Conservation (phyloP, 2,329 filamentous ascomycete species). For the Beauveria australis region DNA sequence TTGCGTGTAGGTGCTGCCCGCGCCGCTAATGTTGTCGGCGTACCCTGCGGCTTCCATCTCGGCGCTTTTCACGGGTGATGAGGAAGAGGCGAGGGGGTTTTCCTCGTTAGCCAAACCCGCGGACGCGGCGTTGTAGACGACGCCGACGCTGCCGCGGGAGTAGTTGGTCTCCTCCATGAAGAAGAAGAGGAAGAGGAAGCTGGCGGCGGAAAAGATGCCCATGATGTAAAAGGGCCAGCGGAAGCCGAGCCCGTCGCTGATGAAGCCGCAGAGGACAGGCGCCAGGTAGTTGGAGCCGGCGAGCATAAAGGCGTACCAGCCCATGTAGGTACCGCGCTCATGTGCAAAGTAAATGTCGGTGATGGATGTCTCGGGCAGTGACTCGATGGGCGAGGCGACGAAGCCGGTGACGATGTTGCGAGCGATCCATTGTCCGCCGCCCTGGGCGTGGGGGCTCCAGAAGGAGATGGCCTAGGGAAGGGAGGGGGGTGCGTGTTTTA, state of each 20-base stretch:
- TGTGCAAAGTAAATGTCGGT: constrained; percentile 35
- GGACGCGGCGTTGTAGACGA: not conserved
- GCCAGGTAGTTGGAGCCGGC: constrained; percentile 34
- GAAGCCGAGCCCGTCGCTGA: constrained; percentile 32
- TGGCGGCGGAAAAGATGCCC: constrained; percentile 28
- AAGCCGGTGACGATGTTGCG: constrained; percentile 36
- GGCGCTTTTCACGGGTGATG: not conserved
- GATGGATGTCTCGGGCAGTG: constrained; percentile 36
- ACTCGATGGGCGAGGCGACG: constrained; percentile 36
- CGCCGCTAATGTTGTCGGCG: not conserved
- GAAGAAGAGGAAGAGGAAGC: constrained; percentile 37
- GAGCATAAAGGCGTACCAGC: constrained; percentile 32
- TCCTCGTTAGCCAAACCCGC: no score
- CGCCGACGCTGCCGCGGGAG: constrained; percentile 21
- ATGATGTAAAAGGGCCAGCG: constrained; percentile 37
- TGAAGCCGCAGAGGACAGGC: constrained; percentile 36
- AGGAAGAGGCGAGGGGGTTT: not conserved
- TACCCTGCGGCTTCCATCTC: no score
- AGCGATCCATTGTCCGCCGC: constrained; percentile 36
- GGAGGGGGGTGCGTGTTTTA: not conserved
- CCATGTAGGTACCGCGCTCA: constrained; percentile 35
- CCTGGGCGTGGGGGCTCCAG: constrained; percentile 30
- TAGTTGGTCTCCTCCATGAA: constrained; percentile 55
- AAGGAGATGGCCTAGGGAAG: constrained; percentile 8
- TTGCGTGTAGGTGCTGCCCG: no score